Percentiles rank a stretch among this genome's conserved stretches.
Evolutionary conservation across 352 stramenopile species (phyloP).

Genomic region (Phytophthora aleatoria): DNA sequence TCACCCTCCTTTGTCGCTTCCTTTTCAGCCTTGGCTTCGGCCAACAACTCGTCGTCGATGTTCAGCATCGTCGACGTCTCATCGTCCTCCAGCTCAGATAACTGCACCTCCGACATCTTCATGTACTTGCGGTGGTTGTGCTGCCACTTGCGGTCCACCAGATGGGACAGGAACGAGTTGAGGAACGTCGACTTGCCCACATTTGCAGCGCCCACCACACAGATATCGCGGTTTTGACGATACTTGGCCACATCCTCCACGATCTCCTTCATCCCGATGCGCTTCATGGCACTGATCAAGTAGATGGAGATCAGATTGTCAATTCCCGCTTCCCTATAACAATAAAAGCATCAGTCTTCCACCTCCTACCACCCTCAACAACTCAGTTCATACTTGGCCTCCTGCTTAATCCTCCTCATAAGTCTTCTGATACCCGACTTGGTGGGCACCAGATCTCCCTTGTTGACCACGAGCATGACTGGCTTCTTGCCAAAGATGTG

Average conservation of each 20-base stretch:
- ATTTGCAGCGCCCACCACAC: constrained; percentile 92
- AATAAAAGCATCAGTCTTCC: constrained; percentile 7
- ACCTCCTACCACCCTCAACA: not conserved
- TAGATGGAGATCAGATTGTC: constrained; percentile 84
- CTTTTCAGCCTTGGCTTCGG: constrained; percentile 15
- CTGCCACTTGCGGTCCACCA: constrained; percentile 85
- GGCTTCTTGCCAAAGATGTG: constrained; percentile 91
- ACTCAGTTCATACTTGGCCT: constrained; percentile 56
- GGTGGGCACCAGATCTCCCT: constrained; percentile 87
- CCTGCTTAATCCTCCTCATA: constrained; percentile 76
- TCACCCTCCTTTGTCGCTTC: constrained; percentile 15
- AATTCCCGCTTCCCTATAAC: constrained; percentile 62
- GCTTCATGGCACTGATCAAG: constrained; percentile 85
- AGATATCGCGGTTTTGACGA: constrained; percentile 83
- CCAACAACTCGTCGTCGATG: constrained; percentile 50
- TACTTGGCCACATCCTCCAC: constrained; percentile 81
- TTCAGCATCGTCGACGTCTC: constrained; percentile 58
- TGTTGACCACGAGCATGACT: constrained; percentile 92
- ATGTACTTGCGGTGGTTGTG: constrained; percentile 90
- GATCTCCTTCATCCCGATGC: constrained; percentile 88
- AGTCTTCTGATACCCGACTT: constrained; percentile 84
- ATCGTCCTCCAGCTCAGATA: constrained; percentile 57
- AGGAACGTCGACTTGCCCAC: constrained; percentile 94
- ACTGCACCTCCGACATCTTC: constrained; percentile 63
- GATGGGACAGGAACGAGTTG: constrained; percentile 88